Evolutionary conservation across 352 stramenopile genomes (phyloP).

Genomic region (Globisporangium ultimum): DNA sequence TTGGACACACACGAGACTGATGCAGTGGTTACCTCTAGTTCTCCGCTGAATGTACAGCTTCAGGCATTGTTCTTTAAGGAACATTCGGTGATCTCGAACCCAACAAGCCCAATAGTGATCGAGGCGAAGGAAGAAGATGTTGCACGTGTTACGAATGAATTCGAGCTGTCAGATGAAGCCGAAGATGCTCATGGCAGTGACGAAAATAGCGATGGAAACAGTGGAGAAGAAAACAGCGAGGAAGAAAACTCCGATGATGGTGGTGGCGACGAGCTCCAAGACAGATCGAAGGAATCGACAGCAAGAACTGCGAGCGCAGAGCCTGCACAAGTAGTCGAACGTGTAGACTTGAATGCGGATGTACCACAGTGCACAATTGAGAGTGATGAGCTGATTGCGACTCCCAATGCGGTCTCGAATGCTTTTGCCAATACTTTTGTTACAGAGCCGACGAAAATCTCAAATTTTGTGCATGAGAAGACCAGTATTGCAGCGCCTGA

Average conservation of each 20-base stretch:
- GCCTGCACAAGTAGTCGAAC: background rate
- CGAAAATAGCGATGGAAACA: background rate
- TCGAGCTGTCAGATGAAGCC: background rate
- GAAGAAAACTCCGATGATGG: slow-evolving; percentile 4
- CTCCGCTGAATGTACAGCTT: slow-evolving; percentile 15
- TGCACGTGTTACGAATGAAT: slow-evolving; percentile 7
- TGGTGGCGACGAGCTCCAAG: slow-evolving; percentile 5
- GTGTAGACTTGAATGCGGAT: background rate
- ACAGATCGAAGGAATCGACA: background rate
- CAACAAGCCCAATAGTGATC: no score
- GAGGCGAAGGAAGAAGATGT: background rate
- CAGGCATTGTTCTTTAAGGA: background rate
- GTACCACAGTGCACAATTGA: background rate
- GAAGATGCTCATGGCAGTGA: background rate
- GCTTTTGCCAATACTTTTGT: background rate
- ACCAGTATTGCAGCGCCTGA: no score
- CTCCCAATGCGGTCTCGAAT: no score
- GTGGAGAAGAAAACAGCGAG: slow-evolving; percentile 1
- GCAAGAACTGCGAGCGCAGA: background rate
- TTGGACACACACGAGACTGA: background rate
- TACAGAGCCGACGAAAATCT: background rate
- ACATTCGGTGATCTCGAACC: no score
- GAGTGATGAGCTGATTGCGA: background rate
- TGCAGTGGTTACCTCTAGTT: slow-evolving; percentile 2
- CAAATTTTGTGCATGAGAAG: no score